Percentiles rank a stretch among this genome's conserved stretches.
phyloP scores from a whole-genome alignment of 2,329 filamentous ascomycete species.

The Fusarium sacchari region DNA sequence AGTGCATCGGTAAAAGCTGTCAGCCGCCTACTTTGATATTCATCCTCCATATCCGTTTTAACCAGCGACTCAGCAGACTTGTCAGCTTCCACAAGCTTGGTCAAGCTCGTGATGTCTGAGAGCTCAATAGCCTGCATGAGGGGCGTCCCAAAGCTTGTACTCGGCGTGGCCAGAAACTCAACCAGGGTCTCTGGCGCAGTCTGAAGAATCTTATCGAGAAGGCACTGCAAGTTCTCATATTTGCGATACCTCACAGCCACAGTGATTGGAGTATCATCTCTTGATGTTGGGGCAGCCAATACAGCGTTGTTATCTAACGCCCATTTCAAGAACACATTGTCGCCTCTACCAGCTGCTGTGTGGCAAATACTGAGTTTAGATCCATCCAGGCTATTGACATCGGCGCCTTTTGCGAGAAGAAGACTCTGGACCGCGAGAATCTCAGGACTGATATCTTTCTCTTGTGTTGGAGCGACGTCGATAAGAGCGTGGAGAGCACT shows the following conservation, averaged over 20 bases:
- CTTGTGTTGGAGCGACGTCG: background rate
- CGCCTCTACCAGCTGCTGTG: background rate
- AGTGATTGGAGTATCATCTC: background rate
- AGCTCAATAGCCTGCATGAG: background rate
- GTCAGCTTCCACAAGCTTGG: background rate
- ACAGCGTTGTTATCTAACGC: rapidly evolving
- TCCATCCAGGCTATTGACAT: rapidly evolving
- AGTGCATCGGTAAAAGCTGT: background rate
- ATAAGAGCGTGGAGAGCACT: rapidly evolving
- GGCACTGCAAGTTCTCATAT: background rate
- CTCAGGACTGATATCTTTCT: rapidly evolving
- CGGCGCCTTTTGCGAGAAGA: rapidly evolving
- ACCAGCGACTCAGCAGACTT: background rate
- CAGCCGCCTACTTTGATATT: background rate
- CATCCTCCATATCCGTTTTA: no score
- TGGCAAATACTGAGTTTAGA: background rate
- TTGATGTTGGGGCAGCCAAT: background rate
- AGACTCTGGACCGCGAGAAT: background rate
- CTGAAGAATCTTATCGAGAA: rapidly evolving
- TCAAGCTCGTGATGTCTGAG: rapidly evolving
- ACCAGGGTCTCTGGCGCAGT: background rate
- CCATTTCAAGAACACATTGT: background rate
- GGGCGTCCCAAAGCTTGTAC: background rate
- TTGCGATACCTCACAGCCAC: background rate
- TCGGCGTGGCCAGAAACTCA: background rate